Percentiles rank a stretch among this genome's conserved stretches.
Conservation (phyloP, 2,329 filamentous ascomycete species). For the Chaetomium sp. region DNA sequence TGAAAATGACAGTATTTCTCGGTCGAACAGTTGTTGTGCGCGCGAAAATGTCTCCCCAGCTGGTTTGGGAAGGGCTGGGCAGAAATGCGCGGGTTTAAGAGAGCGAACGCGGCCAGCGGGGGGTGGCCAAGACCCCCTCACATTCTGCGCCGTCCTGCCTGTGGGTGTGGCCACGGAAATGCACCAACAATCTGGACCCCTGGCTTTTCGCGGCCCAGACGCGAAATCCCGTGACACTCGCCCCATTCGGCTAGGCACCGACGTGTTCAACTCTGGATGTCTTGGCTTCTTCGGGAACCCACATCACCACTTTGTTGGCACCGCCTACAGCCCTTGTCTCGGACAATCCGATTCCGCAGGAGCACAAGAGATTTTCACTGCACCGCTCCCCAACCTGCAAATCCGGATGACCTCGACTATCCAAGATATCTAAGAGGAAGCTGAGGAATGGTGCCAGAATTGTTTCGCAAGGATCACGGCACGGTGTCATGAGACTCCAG, state of each 20-base stretch:
- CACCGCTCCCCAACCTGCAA: not conserved
- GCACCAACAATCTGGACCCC: slow-evolving; percentile 17
- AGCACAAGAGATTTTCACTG: not conserved
- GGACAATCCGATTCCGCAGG: not conserved
- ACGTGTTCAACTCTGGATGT: slow-evolving; percentile 1
- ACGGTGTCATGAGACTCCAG: slow-evolving; percentile 18
- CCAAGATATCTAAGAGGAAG: not conserved
- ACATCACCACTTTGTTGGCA: slow-evolving; percentile 9
- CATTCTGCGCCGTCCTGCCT: slow-evolving; percentile 19
- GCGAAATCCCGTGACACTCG: slow-evolving; percentile 34
- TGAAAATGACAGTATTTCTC: not conserved
- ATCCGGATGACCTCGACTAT: not conserved
- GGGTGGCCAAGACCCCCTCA: slow-evolving; percentile 26
- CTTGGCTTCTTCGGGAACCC: slow-evolving; percentile 10
- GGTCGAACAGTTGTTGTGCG: not conserved
- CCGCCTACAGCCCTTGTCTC: slow-evolving; percentile 1
- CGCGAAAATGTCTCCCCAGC: slow-evolving; percentile 6
- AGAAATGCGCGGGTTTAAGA: slow-evolving; percentile 30
- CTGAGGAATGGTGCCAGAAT: not conserved
- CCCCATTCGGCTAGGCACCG: slow-evolving; percentile 23
- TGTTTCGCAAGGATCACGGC: slow-evolving; percentile 8
- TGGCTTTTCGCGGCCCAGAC: slow-evolving; percentile 31
- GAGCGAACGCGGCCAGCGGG: slow-evolving; percentile 26
- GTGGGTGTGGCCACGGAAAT: slow-evolving; percentile 28
- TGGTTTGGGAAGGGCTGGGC: slow-evolving; percentile 22